phyloP scores from a whole-genome alignment of 2,329 filamentous ascomycete genomes.

The Botrytis hyacinthi region DNA sequence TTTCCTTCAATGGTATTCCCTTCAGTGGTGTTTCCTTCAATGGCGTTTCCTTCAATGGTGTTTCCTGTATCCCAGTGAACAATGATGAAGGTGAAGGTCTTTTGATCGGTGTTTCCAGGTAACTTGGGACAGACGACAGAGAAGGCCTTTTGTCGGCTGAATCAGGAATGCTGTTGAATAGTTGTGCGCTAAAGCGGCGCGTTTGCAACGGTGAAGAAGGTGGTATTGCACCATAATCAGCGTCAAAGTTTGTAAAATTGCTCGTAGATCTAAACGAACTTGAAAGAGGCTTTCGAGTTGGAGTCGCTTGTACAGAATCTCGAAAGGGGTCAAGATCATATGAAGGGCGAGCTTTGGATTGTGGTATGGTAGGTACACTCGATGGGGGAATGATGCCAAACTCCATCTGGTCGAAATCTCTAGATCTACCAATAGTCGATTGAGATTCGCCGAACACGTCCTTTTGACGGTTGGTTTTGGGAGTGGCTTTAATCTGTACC shows the following conservation, averaged over 20 bases:
- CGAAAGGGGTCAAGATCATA: slow-evolving; percentile 28
- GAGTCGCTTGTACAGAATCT: slow-evolving; percentile 35
- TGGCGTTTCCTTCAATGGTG: slow-evolving; percentile 33
- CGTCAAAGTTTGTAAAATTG: background rate
- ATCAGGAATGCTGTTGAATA: slow-evolving; percentile 33
- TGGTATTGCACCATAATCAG: slow-evolving; percentile 23
- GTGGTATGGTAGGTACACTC: slow-evolving; percentile 34
- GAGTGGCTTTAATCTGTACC: slow-evolving; percentile 40
- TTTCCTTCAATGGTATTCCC: slow-evolving; percentile 27
- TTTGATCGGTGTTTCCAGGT: slow-evolving; percentile 36
- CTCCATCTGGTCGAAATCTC: slow-evolving; percentile 23
- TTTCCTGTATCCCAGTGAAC: slow-evolving; percentile 17
- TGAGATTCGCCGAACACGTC: slow-evolving; percentile 30
- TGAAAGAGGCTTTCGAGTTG: slow-evolving; percentile 30
- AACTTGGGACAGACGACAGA: slow-evolving; percentile 18
- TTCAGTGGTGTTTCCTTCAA: slow-evolving; percentile 33
- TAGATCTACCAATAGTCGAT: slow-evolving; percentile 13
- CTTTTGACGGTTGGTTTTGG: slow-evolving; percentile 35
- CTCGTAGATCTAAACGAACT: background rate
- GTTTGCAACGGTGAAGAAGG: slow-evolving; percentile 34
- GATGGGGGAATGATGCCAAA: slow-evolving; percentile 29
- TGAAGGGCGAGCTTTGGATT: slow-evolving; percentile 29
- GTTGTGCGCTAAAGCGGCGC: slow-evolving; percentile 32
- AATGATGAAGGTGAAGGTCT: slow-evolving; percentile 3
- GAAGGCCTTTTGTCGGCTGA: slow-evolving; percentile 25